These are phyloP conservation scores for Trametes meyenii DNA, from an alignment of 768 basidiomycete species.

Conservation along the genomic window DNA sequence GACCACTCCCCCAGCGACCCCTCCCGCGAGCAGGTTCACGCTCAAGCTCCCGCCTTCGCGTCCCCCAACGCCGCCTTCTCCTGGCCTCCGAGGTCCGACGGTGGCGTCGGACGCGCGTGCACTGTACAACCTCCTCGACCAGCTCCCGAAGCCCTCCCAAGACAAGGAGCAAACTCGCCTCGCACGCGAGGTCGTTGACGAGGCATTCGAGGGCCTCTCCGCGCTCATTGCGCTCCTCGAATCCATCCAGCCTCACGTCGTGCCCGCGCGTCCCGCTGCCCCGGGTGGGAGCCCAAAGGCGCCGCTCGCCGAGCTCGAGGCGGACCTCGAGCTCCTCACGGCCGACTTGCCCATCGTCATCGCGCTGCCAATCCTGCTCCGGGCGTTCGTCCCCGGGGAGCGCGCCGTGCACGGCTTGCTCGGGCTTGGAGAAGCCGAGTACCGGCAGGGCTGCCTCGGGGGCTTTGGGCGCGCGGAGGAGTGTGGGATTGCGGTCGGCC, in stretches of 20 bases:
- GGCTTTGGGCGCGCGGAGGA: slow-evolving; percentile 83
- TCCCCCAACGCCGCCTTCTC: slow-evolving; percentile 60
- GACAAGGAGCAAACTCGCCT: slow-evolving; percentile 51
- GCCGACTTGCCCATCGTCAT: slow-evolving; percentile 74
- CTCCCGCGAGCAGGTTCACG: slow-evolving; percentile 59
- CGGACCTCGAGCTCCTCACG: slow-evolving; percentile 55
- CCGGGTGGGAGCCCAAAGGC: slow-evolving; percentile 17
- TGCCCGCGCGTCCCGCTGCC: slow-evolving; percentile 16
- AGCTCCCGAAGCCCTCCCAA: slow-evolving; percentile 62
- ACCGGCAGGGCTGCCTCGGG: slow-evolving; percentile 66
- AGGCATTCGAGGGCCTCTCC: slow-evolving; percentile 68
- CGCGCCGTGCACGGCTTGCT: slow-evolving; percentile 56
- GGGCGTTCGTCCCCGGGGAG: slow-evolving; percentile 40
- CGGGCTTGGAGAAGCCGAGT: slow-evolving; percentile 61
- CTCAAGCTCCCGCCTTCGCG: slow-evolving; percentile 70
- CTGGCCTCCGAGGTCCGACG: slow-evolving; percentile 39
- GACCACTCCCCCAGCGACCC: slow-evolving; percentile 56
- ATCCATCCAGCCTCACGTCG: slow-evolving; percentile 39
- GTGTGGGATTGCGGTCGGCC: slow-evolving; percentile 60
- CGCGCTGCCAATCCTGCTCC: slow-evolving; percentile 68
- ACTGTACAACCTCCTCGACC: slow-evolving; percentile 60
- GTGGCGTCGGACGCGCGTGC: slow-evolving; percentile 61
- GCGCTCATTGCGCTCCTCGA: slow-evolving; percentile 62
- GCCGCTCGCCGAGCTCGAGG: slow-evolving; percentile 32
- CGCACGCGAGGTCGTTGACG: slow-evolving; percentile 81